phyloP scores from a whole-genome alignment of 2,329 filamentous ascomycete genomes.

The Chaetomium globosum region DNA sequence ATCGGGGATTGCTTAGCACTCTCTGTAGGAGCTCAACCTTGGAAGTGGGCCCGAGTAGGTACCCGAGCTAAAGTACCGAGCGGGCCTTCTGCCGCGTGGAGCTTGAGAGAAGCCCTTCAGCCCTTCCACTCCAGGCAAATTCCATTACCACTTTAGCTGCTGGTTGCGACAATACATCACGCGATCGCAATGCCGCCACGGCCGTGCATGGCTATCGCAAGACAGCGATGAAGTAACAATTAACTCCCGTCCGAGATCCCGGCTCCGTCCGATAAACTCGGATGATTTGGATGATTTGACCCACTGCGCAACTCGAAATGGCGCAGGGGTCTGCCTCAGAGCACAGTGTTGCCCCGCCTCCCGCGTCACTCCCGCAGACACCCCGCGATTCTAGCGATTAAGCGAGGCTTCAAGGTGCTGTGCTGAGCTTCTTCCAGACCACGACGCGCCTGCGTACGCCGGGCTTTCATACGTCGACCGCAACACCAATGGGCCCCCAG shows the following conservation, averaged over 20 bases:
- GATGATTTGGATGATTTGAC: neutral
- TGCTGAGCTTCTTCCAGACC: neutral
- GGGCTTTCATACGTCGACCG: neutral
- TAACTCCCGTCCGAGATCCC: neutral
- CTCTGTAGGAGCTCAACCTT: too few relatives aligned
- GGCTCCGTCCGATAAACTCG: neutral
- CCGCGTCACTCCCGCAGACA: neutral
- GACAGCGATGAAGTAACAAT: neutral
- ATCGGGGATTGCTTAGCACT: too few relatives aligned
- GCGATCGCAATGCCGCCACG: neutral
- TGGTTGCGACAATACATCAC: conserved; percentile 1
- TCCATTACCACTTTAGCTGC: too few relatives aligned
- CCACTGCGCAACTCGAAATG: neutral
- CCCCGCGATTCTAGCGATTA: neutral
- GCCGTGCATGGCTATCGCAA: neutral
- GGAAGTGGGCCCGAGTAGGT: too few relatives aligned
- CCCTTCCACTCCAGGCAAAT: too few relatives aligned
- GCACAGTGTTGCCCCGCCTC: conserved; percentile 4
- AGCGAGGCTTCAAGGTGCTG: neutral
- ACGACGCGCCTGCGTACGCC: neutral
- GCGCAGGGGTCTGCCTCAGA: neutral
- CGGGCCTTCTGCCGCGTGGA: too few relatives aligned
- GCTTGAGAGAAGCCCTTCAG: too few relatives aligned
- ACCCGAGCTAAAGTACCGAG: too few relatives aligned
- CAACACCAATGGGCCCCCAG: conserved; percentile 39